Evolutionary conservation across 345 rosid genomes (phyloP).

Genomic region (Eucalyptus guilfoylei): DNA sequence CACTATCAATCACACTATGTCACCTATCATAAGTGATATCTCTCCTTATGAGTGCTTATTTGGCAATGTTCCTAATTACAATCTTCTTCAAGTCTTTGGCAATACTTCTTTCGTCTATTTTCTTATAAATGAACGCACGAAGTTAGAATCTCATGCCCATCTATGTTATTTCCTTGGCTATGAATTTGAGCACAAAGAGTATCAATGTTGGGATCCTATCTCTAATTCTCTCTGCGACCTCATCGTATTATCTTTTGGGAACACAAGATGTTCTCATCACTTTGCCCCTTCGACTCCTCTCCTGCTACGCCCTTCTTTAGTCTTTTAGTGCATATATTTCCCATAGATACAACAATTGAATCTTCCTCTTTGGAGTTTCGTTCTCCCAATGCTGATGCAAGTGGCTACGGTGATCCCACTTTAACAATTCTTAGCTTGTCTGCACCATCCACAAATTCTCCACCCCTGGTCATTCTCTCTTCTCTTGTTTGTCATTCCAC

Average conservation of each 20-base stretch:
- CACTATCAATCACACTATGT: neutral
- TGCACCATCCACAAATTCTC: neutral
- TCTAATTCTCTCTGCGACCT: rapidly evolving
- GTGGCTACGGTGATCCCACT: neutral
- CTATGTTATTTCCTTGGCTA: neutral
- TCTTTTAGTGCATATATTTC: neutral
- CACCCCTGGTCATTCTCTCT: neutral
- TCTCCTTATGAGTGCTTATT: neutral
- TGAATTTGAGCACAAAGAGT: neutral
- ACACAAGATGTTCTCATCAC: neutral
- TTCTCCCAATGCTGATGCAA: neutral
- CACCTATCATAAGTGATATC: neutral
- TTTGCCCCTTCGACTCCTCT: neutral
- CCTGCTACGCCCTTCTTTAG: neutral
- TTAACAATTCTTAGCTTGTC: neutral
- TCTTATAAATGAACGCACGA: neutral
- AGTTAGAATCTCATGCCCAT: neutral
- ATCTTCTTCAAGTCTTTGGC: neutral
- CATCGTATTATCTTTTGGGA: neutral
- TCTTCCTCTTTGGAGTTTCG: neutral
- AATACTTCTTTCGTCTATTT: neutral
- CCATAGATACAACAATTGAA: neutral
- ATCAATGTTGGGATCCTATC: neutral
- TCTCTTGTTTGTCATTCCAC: neutral
- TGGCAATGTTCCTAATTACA: neutral